Percentiles rank a stretch among this genome's conserved stretches.
Evolutionary conservation across 345 rosid species (phyloP).

Genomic region (Lumnitzera racemosa): DNA sequence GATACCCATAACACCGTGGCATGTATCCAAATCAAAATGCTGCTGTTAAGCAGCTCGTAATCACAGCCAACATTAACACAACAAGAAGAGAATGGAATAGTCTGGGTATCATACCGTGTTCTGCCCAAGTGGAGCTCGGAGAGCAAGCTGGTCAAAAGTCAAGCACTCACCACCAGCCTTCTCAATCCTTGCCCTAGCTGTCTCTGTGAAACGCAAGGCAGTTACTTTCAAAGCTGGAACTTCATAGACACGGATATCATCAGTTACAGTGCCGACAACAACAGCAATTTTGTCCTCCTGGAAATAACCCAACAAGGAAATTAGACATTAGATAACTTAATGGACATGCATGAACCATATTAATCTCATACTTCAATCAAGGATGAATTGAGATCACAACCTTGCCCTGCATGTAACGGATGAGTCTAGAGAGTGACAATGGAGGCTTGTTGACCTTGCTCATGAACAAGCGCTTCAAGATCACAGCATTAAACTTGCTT

Average conservation of each 20-base stretch:
- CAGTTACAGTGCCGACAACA: conserved; percentile 73
- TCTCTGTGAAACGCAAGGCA: conserved; percentile 84
- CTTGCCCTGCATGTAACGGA: conserved; percentile 48
- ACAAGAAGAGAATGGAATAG: too few relatives aligned
- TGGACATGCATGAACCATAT: neutral
- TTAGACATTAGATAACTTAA: neutral
- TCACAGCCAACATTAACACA: too few relatives aligned
- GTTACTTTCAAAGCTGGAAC: conserved; percentile 75
- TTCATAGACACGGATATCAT: conserved; percentile 74
- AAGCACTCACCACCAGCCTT: conserved; percentile 95
- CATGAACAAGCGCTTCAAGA: conserved; percentile 72
- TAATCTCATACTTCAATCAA: too few relatives aligned
- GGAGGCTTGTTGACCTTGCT: conserved; percentile 66
- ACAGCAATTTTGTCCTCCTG: conserved; percentile 80
- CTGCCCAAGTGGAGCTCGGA: conserved; percentile 88
- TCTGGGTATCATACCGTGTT: conserved; percentile 48
- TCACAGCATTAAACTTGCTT: conserved; percentile 66
- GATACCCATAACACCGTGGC: too few relatives aligned
- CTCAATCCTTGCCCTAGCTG: conserved; percentile 87
- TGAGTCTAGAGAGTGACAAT: conserved; percentile 53
- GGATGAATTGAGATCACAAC: conserved; percentile 14
- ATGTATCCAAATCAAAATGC: too few relatives aligned
- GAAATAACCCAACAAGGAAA: neutral
- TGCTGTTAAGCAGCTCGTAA: too few relatives aligned
- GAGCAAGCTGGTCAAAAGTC: conserved; percentile 91